Evolutionary conservation across 306 rosid genomes (phyloP).

Genomic region (Dalbergia cochinchinensis): DNA sequence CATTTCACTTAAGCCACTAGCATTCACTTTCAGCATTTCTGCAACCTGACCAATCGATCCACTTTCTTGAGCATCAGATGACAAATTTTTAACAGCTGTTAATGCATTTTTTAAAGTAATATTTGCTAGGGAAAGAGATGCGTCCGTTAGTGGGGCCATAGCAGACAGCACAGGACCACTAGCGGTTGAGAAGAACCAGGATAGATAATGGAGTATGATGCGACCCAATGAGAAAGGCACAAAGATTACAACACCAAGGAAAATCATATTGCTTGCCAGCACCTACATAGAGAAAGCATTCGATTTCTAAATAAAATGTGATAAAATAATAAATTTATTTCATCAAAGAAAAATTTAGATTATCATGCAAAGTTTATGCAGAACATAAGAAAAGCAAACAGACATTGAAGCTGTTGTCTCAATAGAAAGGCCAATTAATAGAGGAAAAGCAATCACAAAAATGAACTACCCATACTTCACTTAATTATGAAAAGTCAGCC

Average conservation of each 20-base stretch:
- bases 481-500: constrained; percentile 32
- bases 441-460: background rate
- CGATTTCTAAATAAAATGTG: constrained; percentile 12
- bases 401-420: constrained; percentile 3
- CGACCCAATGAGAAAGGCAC: constrained; percentile 96
- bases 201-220: constrained; percentile 73
- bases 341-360: constrained; percentile 19
- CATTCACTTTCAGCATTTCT: constrained; percentile 76
- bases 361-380: constrained; percentile 13
- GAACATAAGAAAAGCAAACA: constrained; percentile 27
- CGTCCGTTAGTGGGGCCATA: constrained; percentile 72
- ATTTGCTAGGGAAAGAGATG: constrained; percentile 89
- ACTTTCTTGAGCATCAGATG: constrained; percentile 74
- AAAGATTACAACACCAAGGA: constrained; percentile 93
- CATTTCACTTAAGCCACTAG: constrained; percentile 71
- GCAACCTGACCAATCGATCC: constrained; percentile 80
- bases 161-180: constrained; percentile 76
- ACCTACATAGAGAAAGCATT: constrained; percentile 68
- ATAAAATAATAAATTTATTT: constrained; percentile 17
- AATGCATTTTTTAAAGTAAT: constrained; percentile 86
- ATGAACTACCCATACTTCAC: constrained; percentile 5
- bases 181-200: constrained; percentile 83
- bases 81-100: constrained; percentile 75
- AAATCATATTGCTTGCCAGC: constrained; percentile 99
- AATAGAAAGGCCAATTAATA: constrained; percentile 36